A percentile compares a stretch with the other conserved stretches of the same genome.
These are phyloP conservation scores for Candida insectalens DNA, from an alignment of 805 yeast genomes.

Conservation along the genomic window DNA sequence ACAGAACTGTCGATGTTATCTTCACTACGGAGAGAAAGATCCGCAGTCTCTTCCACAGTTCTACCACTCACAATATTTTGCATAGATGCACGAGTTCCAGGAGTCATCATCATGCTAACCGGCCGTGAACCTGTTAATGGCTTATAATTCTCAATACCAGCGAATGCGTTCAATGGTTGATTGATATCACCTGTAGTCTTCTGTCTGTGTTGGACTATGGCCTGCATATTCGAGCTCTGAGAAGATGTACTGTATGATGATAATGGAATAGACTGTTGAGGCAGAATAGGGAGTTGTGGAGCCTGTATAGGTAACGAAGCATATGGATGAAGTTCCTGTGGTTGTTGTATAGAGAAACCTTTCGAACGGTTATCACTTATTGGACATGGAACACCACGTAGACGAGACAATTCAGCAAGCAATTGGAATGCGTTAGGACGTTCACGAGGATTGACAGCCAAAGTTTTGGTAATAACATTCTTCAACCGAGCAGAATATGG, in stretches of 20 bases:
- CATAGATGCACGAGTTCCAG: constrained; percentile 4
- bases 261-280: neutral
- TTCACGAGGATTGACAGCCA: constrained; percentile 56
- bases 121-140: no score
- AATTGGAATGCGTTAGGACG: constrained; percentile 71
- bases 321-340: neutral
- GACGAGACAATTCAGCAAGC: constrained; percentile 54
- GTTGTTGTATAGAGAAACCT: neutral
- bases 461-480: constrained; percentile 49
- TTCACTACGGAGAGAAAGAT: constrained; percentile 21
- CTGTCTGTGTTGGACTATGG: neutral
- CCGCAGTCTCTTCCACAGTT: constrained; percentile 23
- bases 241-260: neutral
- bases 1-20: constrained; percentile 25
- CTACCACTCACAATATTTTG: constrained; percentile 21
- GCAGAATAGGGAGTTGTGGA: neutral
- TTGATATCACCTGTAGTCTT: neutral
- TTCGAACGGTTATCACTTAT: neutral
- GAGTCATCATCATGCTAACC: no score
- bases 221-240: neutral
- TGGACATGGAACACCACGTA: constrained; percentile 38
- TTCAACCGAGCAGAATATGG: constrained; percentile 52
- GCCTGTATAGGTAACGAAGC: neutral
- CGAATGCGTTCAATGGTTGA: neutral
- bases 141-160: neutral